A percentile compares a stretch with the other conserved stretches of the same genome.
These are phyloP conservation scores for Malassezia arunalokei DNA, from an alignment of 1,284 basidiomycete species.

Conservation along the genomic window DNA sequence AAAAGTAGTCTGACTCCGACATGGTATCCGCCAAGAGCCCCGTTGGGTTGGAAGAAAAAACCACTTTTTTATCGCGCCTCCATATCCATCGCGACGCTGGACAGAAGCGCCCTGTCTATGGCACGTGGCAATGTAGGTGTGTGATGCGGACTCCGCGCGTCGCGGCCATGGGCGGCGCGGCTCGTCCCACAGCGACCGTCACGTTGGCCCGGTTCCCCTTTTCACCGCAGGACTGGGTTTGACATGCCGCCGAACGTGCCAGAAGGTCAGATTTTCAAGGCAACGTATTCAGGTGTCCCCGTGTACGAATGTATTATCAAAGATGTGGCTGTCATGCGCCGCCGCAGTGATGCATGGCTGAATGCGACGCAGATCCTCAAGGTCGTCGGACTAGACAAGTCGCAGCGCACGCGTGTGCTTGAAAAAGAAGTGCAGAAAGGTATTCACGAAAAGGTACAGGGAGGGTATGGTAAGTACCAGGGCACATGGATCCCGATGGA, in stretches of 20 bases:
- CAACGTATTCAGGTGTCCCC: constrained; percentile 48
- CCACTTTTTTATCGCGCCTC: no score
- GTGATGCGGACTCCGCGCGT: not conserved
- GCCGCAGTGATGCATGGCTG: constrained; percentile 80
- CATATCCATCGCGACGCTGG: no score
- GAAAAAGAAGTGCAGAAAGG: constrained; percentile 98
- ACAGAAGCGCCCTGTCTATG: not conserved
- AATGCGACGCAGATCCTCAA: constrained; percentile 99
- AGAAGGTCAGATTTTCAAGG: constrained; percentile 28
- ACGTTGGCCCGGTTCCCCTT: not conserved
- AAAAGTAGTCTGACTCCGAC: constrained; percentile 16
- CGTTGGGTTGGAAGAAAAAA: no score
- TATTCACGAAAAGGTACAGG: constrained; percentile 97
- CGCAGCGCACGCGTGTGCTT: constrained; percentile 87
- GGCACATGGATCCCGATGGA: constrained; percentile 99
- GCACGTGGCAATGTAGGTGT: constrained; percentile 12
- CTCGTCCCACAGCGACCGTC: no score
- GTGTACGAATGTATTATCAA: constrained; percentile 49
- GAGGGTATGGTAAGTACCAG: constrained; percentile 99
- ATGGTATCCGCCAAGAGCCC: not conserved
- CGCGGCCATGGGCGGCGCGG: not conserved
- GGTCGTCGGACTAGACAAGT: constrained; percentile 98
- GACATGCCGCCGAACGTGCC: constrained; percentile 6
- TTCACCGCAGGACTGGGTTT: not conserved
- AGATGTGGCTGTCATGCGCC: constrained; percentile 75